phyloP scores from a whole-genome alignment of 2,329 filamentous ascomycete species.

The Cladosporium oxysporum region DNA sequence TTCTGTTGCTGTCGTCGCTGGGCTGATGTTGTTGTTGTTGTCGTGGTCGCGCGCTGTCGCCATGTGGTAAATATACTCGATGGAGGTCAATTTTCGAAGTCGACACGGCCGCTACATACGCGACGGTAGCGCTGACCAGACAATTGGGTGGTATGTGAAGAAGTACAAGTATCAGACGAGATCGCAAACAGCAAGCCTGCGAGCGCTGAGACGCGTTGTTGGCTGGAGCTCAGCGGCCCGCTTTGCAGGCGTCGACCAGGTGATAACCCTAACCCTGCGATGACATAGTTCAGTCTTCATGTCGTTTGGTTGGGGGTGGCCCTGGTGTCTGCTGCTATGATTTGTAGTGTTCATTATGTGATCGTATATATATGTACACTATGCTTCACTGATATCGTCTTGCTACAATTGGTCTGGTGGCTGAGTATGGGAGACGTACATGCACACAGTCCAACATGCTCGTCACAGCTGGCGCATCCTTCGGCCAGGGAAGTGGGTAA shows the following conservation, averaged over 20 bases:
- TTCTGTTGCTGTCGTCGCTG: constrained; percentile 17
- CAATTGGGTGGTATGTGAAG: constrained; percentile 15
- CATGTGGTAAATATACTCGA: constrained; percentile 37
- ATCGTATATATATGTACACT: too few relatives aligned
- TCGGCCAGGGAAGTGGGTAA: background rate
- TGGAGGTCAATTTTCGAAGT: constrained; percentile 26
- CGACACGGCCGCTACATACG: constrained; percentile 35
- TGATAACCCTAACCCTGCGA: constrained; percentile 2
- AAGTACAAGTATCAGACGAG: background rate
- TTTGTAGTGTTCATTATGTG: too few relatives aligned
- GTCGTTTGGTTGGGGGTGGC: too few relatives aligned
- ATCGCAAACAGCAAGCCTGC: background rate
- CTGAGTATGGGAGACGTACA: background rate
- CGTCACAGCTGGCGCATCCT: background rate
- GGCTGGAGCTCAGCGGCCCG: constrained; percentile 9
- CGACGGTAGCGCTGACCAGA: constrained; percentile 22
- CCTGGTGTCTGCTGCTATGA: too few relatives aligned
- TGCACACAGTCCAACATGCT: background rate
- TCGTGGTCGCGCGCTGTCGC: constrained; percentile 28
- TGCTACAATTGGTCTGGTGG: background rate
- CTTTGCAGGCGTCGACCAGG: background rate
- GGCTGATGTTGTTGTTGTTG: constrained; percentile 23
- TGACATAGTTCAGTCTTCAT: background rate
- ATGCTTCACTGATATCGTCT: background rate
- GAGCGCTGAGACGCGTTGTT: constrained; percentile 15